phyloP scores from a whole-genome alignment of 2,329 filamentous ascomycete genomes.

The Calonectria hawksworthii region DNA sequence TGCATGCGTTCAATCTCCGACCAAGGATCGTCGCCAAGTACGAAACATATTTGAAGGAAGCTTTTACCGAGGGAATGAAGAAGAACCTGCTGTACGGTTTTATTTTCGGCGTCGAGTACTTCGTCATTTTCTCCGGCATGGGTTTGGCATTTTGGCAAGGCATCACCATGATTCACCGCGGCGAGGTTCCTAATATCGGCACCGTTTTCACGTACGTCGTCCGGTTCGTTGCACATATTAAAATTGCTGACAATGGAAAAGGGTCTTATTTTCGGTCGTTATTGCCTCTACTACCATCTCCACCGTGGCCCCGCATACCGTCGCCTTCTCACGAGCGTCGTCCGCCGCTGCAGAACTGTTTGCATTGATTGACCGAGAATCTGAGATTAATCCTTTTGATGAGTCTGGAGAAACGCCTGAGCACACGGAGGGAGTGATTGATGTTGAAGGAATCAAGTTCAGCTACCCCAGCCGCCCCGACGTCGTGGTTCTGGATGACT shows the following conservation, averaged over 20 bases:
- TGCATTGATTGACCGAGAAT: slow-evolving; percentile 53
- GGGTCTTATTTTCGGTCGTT: slow-evolving; percentile 55
- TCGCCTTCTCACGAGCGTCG: slow-evolving; percentile 54
- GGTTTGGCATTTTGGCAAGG: slow-evolving; percentile 62
- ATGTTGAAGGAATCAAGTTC: slow-evolving; percentile 55
- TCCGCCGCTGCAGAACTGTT: slow-evolving; percentile 54
- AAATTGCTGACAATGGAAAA: slow-evolving; percentile 25
- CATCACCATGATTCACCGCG: slow-evolving; percentile 52
- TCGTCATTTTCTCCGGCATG: slow-evolving; percentile 58
- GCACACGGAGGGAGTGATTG: slow-evolving; percentile 48
- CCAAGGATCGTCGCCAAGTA: slow-evolving; percentile 56
- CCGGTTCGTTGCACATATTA: too few relatives aligned
- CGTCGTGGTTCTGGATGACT: slow-evolving; percentile 54
- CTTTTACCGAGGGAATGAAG: slow-evolving; percentile 53
- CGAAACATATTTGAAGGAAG: slow-evolving; percentile 54
- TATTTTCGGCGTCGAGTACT: slow-evolving; percentile 56
- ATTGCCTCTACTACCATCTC: slow-evolving; percentile 54
- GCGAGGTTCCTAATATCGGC: slow-evolving; percentile 54
- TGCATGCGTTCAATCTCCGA: slow-evolving; percentile 59
- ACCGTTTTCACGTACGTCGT: slow-evolving; percentile 55
- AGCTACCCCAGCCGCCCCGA: slow-evolving; percentile 58
- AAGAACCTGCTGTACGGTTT: slow-evolving; percentile 55
- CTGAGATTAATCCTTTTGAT: slow-evolving; percentile 52
- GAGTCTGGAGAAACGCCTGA: slow-evolving; percentile 43
- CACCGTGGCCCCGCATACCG: slow-evolving; percentile 52